Base-by-base conservation (phyloP, 1,139 yeast genomes). In the Candida mesenterica region DNA sequence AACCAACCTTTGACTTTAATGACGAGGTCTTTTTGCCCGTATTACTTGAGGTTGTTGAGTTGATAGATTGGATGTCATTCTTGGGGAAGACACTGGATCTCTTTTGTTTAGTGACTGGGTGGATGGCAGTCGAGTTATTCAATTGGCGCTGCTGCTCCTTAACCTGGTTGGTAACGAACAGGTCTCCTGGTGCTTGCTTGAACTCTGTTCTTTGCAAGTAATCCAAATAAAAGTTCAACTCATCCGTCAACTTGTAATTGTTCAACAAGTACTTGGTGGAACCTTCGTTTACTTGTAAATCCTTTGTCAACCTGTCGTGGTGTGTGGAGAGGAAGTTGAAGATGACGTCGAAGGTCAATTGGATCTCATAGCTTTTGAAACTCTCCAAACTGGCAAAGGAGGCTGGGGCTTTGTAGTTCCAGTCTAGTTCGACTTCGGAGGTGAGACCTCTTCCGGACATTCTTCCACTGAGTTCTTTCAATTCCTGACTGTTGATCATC, bases 341-440 rank as follows among this genome's bases (percentile, higher is more conserved):
- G 41, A 89, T 68, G 17, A 79, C 68, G 46, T 85, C 85, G 53
- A 87, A 83, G 37, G 88, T 59, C 50, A 81, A 66, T 36, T 75
- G 74, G 42, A 85, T 70, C 53, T 95, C 81, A 42, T 68, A 67
- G 40, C 68, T 73, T 56, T 90, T 96, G 47, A 82, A 80, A 43
- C 69, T 70, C 58, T 88, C 95, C 57, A 89, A 81, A 49, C 78
- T 78, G 48, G 82, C 85, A 53, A 87, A 82, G 26, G 83, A 76
- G 44, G 72, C 79, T 2, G 96, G 94, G 1, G 95, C 92, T 55
- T 82, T 81, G 39, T 75, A 68, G 44, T 79, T 82, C 95, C 96
- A 89, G 45, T 63, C 62, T 37, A 66, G 61, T 41, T 69, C 75
- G 23, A 71, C 65, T 43, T 62, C 54, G 19, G 56, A 46, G 32